These are phyloP conservation scores for Aegilops tauschii DNA, from an alignment of 176 grass and related monocot species.

Conservation along the genomic window DNA sequence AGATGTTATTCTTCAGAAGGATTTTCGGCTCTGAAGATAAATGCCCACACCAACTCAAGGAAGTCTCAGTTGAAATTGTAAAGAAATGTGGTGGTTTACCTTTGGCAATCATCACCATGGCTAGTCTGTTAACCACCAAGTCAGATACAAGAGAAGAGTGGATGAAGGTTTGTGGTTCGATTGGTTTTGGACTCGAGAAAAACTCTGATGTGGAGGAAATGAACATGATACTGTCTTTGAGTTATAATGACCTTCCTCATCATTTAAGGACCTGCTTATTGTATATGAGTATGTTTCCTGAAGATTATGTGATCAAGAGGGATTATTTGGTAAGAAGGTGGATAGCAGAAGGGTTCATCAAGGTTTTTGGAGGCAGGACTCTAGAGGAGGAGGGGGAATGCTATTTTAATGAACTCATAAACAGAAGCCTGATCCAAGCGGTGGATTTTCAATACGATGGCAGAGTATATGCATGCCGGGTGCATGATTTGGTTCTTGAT, in stretches of 20 bases:
- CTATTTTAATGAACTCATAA: constrained; percentile 69
- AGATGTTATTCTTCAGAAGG: constrained; percentile 44
- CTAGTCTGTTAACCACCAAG: constrained; percentile 41
- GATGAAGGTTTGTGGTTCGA: constrained; percentile 30
- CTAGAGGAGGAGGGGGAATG: constrained; percentile 43
- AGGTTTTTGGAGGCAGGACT: background rate
- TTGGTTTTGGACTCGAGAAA: constrained; percentile 41
- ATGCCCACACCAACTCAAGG: constrained; percentile 38
- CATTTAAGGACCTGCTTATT: constrained; percentile 51
- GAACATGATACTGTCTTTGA: constrained; percentile 46
- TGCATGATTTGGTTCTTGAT: constrained; percentile 56
- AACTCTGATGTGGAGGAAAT: constrained; percentile 39
- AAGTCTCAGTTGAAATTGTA: constrained; percentile 34
- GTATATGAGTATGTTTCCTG: constrained; percentile 54
- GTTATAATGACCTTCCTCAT: constrained; percentile 45
- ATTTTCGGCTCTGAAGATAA: constrained; percentile 33
- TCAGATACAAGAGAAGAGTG: constrained; percentile 29
- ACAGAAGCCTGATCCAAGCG: constrained; percentile 54
- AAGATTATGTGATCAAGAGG: constrained; percentile 42
- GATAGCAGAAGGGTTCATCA: constrained; percentile 53
- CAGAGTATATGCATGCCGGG: constrained; percentile 14
- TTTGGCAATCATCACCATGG: constrained; percentile 44
- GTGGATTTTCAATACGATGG: constrained; percentile 20
- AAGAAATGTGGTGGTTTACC: constrained; percentile 52
- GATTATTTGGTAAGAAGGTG: constrained; percentile 51